Conservation (phyloP, 495 filamentous ascomycete genomes). For the Neurospora tetraspora region DNA sequence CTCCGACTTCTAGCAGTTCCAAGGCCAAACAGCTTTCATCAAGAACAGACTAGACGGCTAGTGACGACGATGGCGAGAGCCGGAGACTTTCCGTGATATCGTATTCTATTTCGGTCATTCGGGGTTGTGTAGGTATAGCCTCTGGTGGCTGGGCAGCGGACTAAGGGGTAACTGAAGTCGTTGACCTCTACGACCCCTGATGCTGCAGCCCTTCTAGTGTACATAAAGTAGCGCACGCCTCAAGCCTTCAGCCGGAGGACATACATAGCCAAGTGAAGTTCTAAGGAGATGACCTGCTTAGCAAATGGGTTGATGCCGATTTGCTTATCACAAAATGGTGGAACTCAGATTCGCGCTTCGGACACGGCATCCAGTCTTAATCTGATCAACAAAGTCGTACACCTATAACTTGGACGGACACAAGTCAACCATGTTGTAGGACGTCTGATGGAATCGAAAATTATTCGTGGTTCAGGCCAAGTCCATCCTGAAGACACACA, state of each 20-base stretch:
- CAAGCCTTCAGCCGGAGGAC: not conserved
- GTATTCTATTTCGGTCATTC: not conserved
- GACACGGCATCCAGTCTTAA: not conserved
- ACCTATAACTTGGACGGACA: not conserved
- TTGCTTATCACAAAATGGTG: not conserved
- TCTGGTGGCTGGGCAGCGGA: not conserved
- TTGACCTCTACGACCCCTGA: not conserved
- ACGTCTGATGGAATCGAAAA: not conserved
- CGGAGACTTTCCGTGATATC: not conserved
- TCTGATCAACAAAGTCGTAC: not conserved
- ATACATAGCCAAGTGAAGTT: not conserved
- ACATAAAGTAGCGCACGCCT: not conserved
- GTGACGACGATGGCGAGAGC: not conserved
- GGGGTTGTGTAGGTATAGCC: not conserved
- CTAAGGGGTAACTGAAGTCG: not conserved
- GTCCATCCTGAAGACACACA: not conserved
- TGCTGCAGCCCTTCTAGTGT: not conserved
- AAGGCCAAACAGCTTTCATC: not conserved
- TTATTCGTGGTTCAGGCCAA: not conserved
- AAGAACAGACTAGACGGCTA: not conserved
- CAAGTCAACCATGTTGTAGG: not conserved
- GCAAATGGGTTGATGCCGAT: not conserved
- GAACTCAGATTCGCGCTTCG: not conserved
- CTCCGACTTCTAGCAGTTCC: not conserved
- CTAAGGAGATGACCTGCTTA: not conserved